Evolutionary conservation across 1,139 yeast genomes (phyloP).

Genomic region (Pichiaceae sp.): DNA sequence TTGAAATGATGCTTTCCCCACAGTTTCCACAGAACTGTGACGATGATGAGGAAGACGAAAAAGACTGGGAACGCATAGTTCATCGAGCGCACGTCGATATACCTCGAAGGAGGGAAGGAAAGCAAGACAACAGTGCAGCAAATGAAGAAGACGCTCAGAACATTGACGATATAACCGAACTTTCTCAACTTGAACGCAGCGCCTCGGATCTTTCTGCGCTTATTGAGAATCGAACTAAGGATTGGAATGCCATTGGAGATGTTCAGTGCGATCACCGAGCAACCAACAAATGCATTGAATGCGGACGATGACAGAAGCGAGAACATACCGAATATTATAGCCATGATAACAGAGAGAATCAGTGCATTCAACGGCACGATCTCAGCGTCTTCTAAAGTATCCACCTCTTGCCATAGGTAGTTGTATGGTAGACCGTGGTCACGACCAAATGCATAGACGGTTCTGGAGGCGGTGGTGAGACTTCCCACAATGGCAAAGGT

Average conservation of each 20-base stretch:
- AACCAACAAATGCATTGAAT: slow-evolving; percentile 78
- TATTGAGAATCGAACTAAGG: slow-evolving; percentile 49
- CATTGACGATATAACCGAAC: slow-evolving; percentile 59
- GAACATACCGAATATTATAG: slow-evolving; percentile 52
- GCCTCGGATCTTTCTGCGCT: slow-evolving; percentile 56
- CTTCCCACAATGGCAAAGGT: slow-evolving; percentile 74
- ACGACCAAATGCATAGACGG: slow-evolving; percentile 80
- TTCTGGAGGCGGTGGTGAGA: slow-evolving; percentile 78
- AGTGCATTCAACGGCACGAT: slow-evolving; percentile 68
- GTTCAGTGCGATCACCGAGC: slow-evolving; percentile 73
- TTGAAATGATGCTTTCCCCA: slow-evolving; percentile 59
- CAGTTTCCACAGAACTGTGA: slow-evolving; percentile 40
- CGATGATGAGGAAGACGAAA: slow-evolving; percentile 35
- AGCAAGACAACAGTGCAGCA: slow-evolving; percentile 51
- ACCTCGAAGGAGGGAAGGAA: slow-evolving; percentile 69
- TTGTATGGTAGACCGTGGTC: slow-evolving; percentile 80
- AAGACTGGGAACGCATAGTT: slow-evolving; percentile 68
- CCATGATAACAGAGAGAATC: slow-evolving; percentile 57
- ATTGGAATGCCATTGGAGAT: slow-evolving; percentile 76
- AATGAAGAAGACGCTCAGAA: slow-evolving; percentile 54
- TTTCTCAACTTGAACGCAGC: slow-evolving; percentile 62
- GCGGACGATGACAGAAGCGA: slow-evolving; percentile 69
- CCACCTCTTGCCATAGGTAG: slow-evolving; percentile 57
- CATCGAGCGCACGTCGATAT: slow-evolving; percentile 56
- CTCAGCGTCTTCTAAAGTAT: slow-evolving; percentile 29